Evolutionary conservation across 1,139 yeast species (phyloP).

Genomic region (Geotrichum candidum): DNA sequence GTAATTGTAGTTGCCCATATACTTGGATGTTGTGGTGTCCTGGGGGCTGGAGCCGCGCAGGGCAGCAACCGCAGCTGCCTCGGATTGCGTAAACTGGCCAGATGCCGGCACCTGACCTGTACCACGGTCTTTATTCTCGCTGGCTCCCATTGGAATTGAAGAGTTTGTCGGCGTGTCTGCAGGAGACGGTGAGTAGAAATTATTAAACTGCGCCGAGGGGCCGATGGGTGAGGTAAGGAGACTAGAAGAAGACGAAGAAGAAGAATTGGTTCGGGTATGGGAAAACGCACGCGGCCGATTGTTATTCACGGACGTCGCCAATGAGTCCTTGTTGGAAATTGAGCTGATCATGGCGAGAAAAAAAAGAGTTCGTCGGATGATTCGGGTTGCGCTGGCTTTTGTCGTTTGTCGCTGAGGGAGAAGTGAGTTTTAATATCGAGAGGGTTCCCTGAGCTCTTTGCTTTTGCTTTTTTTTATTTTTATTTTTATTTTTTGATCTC

Average conservation of each 20-base stretch:
- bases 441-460: not conserved
- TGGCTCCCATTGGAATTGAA: not conserved
- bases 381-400: not conserved
- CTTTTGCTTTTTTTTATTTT: not conserved
- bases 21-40: not conserved
- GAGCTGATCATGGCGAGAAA: conserved; percentile 15
- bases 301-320: conserved; percentile 4
- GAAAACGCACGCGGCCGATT: conserved; percentile 24
- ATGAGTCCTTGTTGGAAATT: conserved; percentile 21
- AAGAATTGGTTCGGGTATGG: conserved; percentile 30
- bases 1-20: conserved; percentile 7
- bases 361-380: not conserved
- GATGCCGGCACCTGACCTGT: conserved; percentile 6
- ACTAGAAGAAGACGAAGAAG: conserved; percentile 28
- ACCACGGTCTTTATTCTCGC: not conserved
- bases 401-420: not conserved
- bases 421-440: not conserved
- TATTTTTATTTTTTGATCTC: not conserved
- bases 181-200: not conserved
- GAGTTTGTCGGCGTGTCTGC: not conserved
- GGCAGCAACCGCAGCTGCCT: conserved; percentile 26
- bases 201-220: conserved; percentile 1
- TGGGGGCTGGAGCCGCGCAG: conserved; percentile 13
- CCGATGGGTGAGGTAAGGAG: conserved; percentile 19
- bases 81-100: conserved; percentile 20